Base-by-base conservation (phyloP, 306 rosid genomes). In the Begonia fuchsioides region DNA sequence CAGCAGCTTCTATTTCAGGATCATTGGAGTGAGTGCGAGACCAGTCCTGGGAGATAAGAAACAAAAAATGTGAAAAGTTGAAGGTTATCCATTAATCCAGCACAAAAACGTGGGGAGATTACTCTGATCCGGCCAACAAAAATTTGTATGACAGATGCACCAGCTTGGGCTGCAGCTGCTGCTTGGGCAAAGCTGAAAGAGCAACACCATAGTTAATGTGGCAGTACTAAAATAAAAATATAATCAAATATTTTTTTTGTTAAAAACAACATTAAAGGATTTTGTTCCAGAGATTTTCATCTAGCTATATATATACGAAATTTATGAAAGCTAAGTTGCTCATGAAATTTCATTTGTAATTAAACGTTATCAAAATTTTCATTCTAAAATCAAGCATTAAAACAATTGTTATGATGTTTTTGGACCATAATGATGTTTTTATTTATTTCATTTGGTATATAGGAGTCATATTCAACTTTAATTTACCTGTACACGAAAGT, bases 161-260 rank as follows among this genome's bases (percentile, higher is more conserved):
- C 94, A 47, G 93, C 95, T 73, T 90, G 97, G 56, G 97, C 95
- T 14, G 97, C 95, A 55, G 97, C 97, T 50, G 97, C 92, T 43
- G 95, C 97, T 79, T 90, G 97, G 50, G 94, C 92, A 70, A 84
- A 90, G 72, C 97, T 90, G 18, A 60, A 54, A 52, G 66, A 58
- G 62, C 14, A 48, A 65, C 57, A 56, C 62, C 47, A 55, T 62
- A 47, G 43, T 50, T 51, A 8, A 13, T 20, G 32, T n/a, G 9
- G 5, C 12, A 43, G 38, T 6, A 20, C 17, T 13, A 9, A 4
- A 51, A 45, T 41, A 45, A 55, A n/a, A 44, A 19, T 43, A 12
- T 13, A 43, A 2, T 41, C 40, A 38, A 32, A 15, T 6, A 11
- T 15, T 39, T 15, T 19, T 11, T 4, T 39, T 3, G 2, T 26